Evolutionary conservation across 2,329 filamentous ascomycete species (phyloP), one percentile per base, ranked within the genome.

Genomic region (Fusarium temperatum): DNA sequence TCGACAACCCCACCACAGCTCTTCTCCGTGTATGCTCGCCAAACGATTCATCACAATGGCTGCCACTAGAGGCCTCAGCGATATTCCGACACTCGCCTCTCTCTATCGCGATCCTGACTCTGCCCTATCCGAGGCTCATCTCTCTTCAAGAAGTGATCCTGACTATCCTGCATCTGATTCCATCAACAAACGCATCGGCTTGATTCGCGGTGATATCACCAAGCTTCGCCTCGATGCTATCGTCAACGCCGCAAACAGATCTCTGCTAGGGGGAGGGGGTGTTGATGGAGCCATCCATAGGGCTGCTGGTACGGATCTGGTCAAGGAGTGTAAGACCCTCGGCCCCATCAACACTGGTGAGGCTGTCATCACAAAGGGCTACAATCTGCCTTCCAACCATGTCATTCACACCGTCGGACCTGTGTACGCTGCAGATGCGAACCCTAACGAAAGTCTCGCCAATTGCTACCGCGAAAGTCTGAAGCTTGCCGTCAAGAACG

Each of bases 351-450:
- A 75, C 4, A 96, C 94, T 0, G 96, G 96, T 57, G 86, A 89
- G 32, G 93, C 95, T 32, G 96, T 96, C 81, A 94, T 98, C 78
- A 98, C 96, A 0, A 81, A 84, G 41, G 96, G 91, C 14, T 95
- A 96, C 82, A 78, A 89, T 0, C 85, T 98, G 30, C 95, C 95
- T 1, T 92, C 91, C 78, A 87, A 89, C 66, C 91, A 93, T 73
- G 89, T 98, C 75, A 97, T 98, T 63, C 96, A 98, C 82, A 90
- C 96, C 24, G 96, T 98, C 8, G 96, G 96, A 0, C 96, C 96
- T 0, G 83, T 97, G 36, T 98, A 95, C 82, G 75, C 84, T 59
- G 75, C 77, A 1, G 45, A 75, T 22, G 78, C 81, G 8, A 80
- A 84, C 26, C 85, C 85, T 60, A 80, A 87, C 84, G 66, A 82